These are phyloP conservation scores for Moringa oleifera DNA, from an alignment of 345 rosid genomes.

Conservation along the genomic window DNA sequence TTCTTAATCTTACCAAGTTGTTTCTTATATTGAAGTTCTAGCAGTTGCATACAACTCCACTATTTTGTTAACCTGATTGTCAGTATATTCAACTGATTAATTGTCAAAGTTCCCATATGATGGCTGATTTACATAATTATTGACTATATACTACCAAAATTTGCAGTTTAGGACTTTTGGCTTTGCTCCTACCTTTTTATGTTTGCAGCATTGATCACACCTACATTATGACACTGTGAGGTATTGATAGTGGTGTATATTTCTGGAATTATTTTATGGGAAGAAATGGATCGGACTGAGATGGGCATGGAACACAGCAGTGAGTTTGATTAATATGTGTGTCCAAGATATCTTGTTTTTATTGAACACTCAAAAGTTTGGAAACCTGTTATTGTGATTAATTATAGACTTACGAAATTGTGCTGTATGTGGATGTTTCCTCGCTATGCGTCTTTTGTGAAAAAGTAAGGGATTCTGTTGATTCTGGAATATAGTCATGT, in stretches of 20 bases:
- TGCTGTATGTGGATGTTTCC: too few species aligned
- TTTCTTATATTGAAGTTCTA: background rate
- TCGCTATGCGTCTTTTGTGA: too few species aligned
- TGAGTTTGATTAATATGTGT: too few species aligned
- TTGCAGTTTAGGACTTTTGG: background rate
- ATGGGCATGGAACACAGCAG: background rate
- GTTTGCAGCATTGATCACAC: background rate
- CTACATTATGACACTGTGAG: background rate
- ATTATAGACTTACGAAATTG: too few species aligned
- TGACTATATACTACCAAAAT: background rate
- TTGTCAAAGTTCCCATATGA: background rate
- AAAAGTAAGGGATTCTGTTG: too few species aligned
- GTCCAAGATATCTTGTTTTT: too few species aligned
- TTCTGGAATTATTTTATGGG: background rate
- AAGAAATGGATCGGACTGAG: background rate
- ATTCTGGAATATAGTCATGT: background rate
- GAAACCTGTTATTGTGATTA: too few species aligned
- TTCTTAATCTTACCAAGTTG: background rate
- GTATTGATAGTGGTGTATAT: background rate
- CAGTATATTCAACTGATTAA: background rate
- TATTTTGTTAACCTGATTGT: background rate
- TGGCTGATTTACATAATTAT: slow-evolving; percentile 5
- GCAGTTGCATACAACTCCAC: background rate
- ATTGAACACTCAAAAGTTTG: too few species aligned
- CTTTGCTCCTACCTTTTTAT: background rate